Evolutionary conservation across 1,284 basidiomycete genomes (phyloP).

Genomic region (Heterobasidion annosum): DNA sequence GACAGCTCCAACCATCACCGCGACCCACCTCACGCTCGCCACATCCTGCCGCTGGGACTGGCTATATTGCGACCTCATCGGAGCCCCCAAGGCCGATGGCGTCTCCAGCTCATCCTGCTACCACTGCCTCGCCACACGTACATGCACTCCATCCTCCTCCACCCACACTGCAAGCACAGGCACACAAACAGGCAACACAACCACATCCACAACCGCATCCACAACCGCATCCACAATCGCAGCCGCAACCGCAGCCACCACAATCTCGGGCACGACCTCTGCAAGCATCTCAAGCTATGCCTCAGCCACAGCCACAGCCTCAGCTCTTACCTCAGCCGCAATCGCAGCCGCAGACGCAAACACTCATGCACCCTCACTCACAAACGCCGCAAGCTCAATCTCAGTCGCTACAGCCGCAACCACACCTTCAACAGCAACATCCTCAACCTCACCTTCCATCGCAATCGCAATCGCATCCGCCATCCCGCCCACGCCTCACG

Average conservation of each 20-base stretch:
- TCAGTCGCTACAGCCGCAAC: constrained; percentile 6
- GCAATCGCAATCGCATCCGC: constrained; percentile 13
- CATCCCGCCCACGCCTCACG: constrained; percentile 2
- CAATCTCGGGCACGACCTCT: background rate
- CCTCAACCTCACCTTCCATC: constrained; percentile 13
- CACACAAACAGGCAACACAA: background rate
- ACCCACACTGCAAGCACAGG: constrained; percentile 9
- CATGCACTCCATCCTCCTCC: constrained; percentile 13
- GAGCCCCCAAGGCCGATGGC: constrained; percentile 2
- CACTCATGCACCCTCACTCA: background rate
- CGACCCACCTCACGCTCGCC: constrained; percentile 12
- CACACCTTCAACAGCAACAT: constrained; percentile 4
- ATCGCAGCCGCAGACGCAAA: no score
- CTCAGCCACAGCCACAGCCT: constrained; percentile 11
- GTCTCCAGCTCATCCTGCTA: constrained; percentile 3
- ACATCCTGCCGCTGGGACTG: constrained; percentile 3
- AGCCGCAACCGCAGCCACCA: constrained; percentile 7
- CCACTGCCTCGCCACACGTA: constrained; percentile 4
- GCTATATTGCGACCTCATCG: background rate
- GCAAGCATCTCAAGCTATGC: no score
- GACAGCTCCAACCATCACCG: constrained; percentile 5
- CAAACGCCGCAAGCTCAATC: background rate
- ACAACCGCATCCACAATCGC: constrained; percentile 7
- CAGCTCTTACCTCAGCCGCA: constrained; percentile 11
- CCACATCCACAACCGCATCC: constrained; percentile 7